Conservation (phyloP, 2,329 filamentous ascomycete species). For the Immersiporthe knoxdaviesiana region DNA sequence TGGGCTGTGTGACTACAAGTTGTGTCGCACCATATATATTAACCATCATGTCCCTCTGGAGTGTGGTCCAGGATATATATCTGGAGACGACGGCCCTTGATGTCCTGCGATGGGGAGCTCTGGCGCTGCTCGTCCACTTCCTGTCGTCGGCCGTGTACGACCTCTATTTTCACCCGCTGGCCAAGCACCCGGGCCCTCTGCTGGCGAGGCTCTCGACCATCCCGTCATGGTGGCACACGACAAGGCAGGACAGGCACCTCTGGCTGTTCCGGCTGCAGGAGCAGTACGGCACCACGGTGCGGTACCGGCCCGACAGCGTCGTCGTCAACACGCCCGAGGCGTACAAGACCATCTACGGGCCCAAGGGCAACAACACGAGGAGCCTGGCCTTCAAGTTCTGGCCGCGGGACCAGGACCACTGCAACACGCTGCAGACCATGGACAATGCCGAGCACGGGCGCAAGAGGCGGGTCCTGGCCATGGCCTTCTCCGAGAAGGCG, state of each 20-base stretch:
- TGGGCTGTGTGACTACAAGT: not conserved
- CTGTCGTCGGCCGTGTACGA: conserved; percentile 12
- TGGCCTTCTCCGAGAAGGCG: conserved; percentile 48
- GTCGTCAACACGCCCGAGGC: conserved; percentile 22
- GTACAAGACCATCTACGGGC: conserved; percentile 24
- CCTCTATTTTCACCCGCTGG: conserved; percentile 16
- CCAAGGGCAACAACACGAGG: conserved; percentile 26
- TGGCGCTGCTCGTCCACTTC: conserved; percentile 3
- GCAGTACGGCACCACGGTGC: conserved; percentile 17
- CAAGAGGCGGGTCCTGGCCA: conserved; percentile 47
- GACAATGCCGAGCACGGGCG: conserved; percentile 47
- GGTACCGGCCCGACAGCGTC: conserved; percentile 12
- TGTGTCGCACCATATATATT: no score
- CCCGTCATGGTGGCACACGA: conserved; percentile 16
- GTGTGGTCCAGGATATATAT: not conserved
- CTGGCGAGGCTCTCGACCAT: conserved; percentile 7
- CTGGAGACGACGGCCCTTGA: not conserved
- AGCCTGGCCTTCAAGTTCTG: conserved; percentile 13
- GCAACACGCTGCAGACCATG: conserved; percentile 47
- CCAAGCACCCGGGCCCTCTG: conserved; percentile 11
- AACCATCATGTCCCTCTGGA: not conserved
- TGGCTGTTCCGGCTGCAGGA: conserved; percentile 19
- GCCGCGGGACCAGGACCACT: conserved; percentile 16
- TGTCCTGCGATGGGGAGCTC: not conserved
- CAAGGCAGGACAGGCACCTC: conserved; percentile 19